Evolutionary conservation across 2,329 filamentous ascomycete species (phyloP).

Genomic region (Pseudogymnoascus sp.): DNA sequence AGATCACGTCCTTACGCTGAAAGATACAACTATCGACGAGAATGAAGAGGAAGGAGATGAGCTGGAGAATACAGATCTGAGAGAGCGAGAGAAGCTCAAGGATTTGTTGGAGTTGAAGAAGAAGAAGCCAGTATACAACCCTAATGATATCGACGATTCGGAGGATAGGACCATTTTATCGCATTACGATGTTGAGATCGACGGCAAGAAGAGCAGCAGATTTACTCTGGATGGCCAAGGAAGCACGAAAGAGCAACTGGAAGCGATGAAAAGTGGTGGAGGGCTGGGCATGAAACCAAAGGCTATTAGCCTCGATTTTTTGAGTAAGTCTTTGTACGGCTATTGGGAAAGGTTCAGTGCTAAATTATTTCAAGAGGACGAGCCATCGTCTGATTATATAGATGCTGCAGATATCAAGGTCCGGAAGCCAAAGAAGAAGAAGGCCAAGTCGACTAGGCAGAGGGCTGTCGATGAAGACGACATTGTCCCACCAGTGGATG

Average conservation of each 20-base stretch:
- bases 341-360: slow-evolving; percentile 9
- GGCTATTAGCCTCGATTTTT: slow-evolving; percentile 69
- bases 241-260: slow-evolving; percentile 55
- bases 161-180: slow-evolving; percentile 63
- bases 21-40: slow-evolving; percentile 78
- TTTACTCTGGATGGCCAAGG: slow-evolving; percentile 82
- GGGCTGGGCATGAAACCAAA: slow-evolving; percentile 56
- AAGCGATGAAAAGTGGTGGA: slow-evolving; percentile 42
- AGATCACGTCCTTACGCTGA: slow-evolving; percentile 89
- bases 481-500: slow-evolving; percentile 40
- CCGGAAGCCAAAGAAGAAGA: slow-evolving; percentile 91
- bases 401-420: slow-evolving; percentile 82
- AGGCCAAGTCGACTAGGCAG: slow-evolving; percentile 66
- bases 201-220: slow-evolving; percentile 77
- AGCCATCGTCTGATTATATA: slow-evolving; percentile 76
- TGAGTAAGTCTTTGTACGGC: slow-evolving; percentile 32
- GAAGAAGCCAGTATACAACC: slow-evolving; percentile 82
- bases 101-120: slow-evolving; percentile 83
- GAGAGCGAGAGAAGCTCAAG: slow-evolving; percentile 62
- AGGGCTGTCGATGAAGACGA: slow-evolving; percentile 57
- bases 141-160: slow-evolving; percentile 60
- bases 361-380: slow-evolving; percentile 42
- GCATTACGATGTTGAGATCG: slow-evolving; percentile 93
- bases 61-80: slow-evolving; percentile 67
- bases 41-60: slow-evolving; percentile 86